Evolutionary conservation across 176 grass and related monocot genomes (phyloP).

Genomic region (Oryza rufipogon): DNA sequence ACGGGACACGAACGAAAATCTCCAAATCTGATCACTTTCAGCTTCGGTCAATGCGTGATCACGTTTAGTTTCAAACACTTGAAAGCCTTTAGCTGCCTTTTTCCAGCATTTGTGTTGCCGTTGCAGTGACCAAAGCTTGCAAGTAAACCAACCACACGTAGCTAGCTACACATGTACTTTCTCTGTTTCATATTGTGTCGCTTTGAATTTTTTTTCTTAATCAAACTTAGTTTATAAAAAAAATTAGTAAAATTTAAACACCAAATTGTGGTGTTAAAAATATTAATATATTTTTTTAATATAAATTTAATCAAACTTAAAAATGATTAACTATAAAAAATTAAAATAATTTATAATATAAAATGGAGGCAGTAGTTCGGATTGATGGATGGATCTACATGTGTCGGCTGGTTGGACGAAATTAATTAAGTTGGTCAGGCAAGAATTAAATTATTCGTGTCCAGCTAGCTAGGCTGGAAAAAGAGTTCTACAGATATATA

Average conservation of each 20-base stretch:
- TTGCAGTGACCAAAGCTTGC: background rate
- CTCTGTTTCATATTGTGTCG: too few species aligned
- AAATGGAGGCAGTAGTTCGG: too few species aligned
- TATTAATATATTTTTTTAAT: too few species aligned
- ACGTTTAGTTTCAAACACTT: background rate
- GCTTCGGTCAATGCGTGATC: background rate
- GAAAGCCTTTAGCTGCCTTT: background rate
- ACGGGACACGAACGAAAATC: background rate
- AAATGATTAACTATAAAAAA: too few species aligned
- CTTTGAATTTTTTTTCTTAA: too few species aligned
- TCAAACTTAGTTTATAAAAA: too few species aligned
- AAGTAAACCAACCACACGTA: background rate
- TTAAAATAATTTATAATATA: too few species aligned
- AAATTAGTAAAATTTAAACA: too few species aligned
- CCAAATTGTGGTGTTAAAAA: too few species aligned
- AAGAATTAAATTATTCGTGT: background rate
- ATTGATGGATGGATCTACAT: background rate
- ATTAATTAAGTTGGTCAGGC: background rate
- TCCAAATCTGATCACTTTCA: too few species aligned
- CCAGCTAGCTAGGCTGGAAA: constrained; percentile 15
- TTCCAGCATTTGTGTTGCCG: background rate
- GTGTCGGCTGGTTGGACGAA: background rate
- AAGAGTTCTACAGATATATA: background rate
- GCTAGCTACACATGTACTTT: too few species aligned
- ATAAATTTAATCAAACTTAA: too few species aligned